Evolutionary conservation across 1,284 basidiomycete species (phyloP).

Genomic region (Erythrobasidium hasegawianum): DNA sequence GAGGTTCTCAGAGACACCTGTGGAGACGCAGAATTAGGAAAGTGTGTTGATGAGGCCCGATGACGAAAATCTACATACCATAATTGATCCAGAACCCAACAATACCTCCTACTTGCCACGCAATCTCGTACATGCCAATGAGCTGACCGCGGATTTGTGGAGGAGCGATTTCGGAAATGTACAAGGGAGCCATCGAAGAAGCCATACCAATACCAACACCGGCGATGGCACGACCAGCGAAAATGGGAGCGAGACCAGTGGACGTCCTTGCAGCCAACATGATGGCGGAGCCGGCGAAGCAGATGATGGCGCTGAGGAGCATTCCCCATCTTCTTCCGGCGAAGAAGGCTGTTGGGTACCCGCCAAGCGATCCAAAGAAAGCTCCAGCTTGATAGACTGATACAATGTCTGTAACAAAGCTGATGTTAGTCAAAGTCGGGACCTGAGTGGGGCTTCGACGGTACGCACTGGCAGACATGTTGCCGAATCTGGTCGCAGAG

Average conservation of each 20-base stretch:
- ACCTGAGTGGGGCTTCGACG: slow-evolving; percentile 37
- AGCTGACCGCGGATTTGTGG: slow-evolving; percentile 55
- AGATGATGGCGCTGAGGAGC: slow-evolving; percentile 61
- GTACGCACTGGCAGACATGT: slow-evolving; percentile 49
- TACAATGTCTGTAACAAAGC: slow-evolving; percentile 5
- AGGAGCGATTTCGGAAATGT: slow-evolving; percentile 59
- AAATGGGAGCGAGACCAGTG: slow-evolving; percentile 59
- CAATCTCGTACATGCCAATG: slow-evolving; percentile 56
- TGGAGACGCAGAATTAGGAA: too few relatives aligned
- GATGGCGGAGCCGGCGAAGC: slow-evolving; percentile 58
- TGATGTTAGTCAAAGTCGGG: too few relatives aligned
- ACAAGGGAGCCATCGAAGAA: slow-evolving; percentile 64
- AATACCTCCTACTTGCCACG: slow-evolving; percentile 50
- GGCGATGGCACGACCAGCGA: slow-evolving; percentile 68
- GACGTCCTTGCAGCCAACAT: slow-evolving; percentile 63
- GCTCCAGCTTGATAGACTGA: slow-evolving; percentile 36
- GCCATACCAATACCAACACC: slow-evolving; percentile 71
- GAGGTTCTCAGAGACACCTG: slow-evolving; percentile 53
- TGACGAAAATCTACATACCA: too few relatives aligned
- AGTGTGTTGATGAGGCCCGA: too few relatives aligned
- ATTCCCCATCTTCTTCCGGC: slow-evolving; percentile 68
- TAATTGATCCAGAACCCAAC: slow-evolving; percentile 56
- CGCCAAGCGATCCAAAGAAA: slow-evolving; percentile 45
- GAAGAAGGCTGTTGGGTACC: slow-evolving; percentile 59
- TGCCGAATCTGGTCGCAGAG: slow-evolving; percentile 48